Percentiles rank a stretch among this genome's conserved stretches.
phyloP scores from a whole-genome alignment of 306 rosid genomes.

The Rosa lucieae region DNA sequence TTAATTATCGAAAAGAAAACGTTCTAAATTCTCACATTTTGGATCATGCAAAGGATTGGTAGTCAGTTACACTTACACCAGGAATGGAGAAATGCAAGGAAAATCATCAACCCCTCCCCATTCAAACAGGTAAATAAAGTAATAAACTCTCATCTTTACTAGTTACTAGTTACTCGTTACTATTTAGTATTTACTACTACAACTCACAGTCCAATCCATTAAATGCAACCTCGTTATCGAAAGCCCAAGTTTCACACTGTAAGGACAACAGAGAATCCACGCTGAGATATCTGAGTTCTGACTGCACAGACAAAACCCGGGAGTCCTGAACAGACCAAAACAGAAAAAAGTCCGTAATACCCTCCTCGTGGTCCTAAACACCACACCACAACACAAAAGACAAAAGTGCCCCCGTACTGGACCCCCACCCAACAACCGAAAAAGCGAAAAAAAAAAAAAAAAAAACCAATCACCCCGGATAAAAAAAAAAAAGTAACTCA shows the following conservation, averaged over 20 bases:
- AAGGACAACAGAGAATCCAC: constrained; percentile 1
- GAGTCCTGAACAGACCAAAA: background rate
- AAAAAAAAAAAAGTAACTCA: background rate
- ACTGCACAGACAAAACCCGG: background rate
- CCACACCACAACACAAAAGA: constrained; percentile 11
- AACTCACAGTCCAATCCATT: background rate
- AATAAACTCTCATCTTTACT: background rate
- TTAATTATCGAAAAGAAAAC: no score
- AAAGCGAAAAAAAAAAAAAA: background rate
- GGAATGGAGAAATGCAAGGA: no score
- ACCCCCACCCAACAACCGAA: constrained; percentile 29
- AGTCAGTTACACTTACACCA: no score
- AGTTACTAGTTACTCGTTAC: background rate
- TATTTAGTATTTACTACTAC: background rate
- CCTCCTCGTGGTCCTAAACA: constrained; percentile 6
- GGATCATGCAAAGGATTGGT: no score
- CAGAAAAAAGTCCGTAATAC: background rate
- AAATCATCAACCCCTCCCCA: no score
- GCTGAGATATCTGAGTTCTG: background rate
- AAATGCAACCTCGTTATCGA: constrained; percentile 5
- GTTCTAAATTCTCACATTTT: no score
- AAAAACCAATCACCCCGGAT: background rate
- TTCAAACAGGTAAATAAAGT: no score
- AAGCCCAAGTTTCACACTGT: background rate
- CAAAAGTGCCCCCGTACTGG: constrained; percentile 31